Evolutionary conservation across 352 stramenopile genomes (phyloP), one percentile per base, ranked within the genome.

Genomic region (Globisporangium ultimum): DNA sequence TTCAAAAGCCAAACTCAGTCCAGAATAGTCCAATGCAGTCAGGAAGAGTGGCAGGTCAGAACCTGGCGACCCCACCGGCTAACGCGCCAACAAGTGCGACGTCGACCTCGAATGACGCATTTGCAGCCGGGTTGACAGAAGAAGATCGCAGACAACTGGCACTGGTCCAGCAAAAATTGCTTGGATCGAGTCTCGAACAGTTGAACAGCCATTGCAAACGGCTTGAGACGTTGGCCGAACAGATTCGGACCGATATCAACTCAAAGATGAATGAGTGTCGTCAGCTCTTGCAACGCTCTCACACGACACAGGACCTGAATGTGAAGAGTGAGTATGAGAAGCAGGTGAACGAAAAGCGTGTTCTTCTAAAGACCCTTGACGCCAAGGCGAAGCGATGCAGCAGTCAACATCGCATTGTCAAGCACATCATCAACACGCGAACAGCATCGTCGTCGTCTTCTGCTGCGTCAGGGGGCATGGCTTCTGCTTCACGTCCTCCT

Each of bases 211-310:
- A 95, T 70, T 92, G 80, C 58, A 82, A 89, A 53, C 92, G 92
- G 60, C 63, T 95, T 34, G 83, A 95, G 56, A 81, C 70, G n/a
- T 88, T 81, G 63, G 84, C 84, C 5, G 83, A 93, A 61, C 76
- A 91, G 50, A 84, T 93, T 36, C 82, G 79, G 41, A 80, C 71
- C 20, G 81, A 89, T 51, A 87, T 95, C 60, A 91, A 92, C 50
- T 72, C 76, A 42, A 84, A 91, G 49, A 84, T 91, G 78, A 90
- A 91, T 55, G 86, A 95, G 58, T 90, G 79, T 41, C 74, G 81
- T 1, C 84, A 95, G 61, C 59, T 93, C 41, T 61, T 95, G 56
- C 83, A 95, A 42, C 67, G 83, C 41, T 78, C 79, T 12, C 90
- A 89, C 48, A 87, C 78, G 47, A 90, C 78, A 7, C 76, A 89